phyloP scores from a whole-genome alignment of 495 filamentous ascomycete species.

The Neurospora sp. region DNA sequence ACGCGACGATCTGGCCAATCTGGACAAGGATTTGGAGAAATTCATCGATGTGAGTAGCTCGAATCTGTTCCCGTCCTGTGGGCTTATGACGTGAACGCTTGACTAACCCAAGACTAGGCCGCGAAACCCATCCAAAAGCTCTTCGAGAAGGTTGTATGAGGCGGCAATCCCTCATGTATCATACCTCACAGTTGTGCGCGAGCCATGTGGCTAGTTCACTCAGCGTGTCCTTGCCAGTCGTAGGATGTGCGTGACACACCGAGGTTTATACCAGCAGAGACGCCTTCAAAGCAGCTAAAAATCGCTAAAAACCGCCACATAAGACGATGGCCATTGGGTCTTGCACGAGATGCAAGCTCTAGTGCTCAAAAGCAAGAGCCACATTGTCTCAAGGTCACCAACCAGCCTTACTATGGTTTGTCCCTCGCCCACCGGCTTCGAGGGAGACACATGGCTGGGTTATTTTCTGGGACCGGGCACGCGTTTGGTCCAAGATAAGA shows the following conservation, averaged over 20 bases:
- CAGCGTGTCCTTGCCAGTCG: neutral
- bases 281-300: neutral
- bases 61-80: neutral
- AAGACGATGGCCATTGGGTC: neutral
- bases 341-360: neutral
- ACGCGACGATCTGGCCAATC: slow-evolving; percentile 79
- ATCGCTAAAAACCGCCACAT: neutral
- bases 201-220: neutral
- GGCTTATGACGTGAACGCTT: neutral
- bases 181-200: neutral
- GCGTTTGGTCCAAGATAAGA: neutral
- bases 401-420: neutral
- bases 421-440: neutral
- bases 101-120: slow-evolving; percentile 43
- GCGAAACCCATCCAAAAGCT: slow-evolving; percentile 78
- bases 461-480: neutral
- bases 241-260: neutral
- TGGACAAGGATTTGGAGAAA: slow-evolving; percentile 83
- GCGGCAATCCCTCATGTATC: neutral
- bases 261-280: neutral
- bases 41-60: slow-evolving; percentile 62
- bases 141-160: slow-evolving; percentile 60
- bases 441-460: neutral
- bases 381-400: neutral
- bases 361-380: neutral